phyloP scores from a whole-genome alignment of 1,284 basidiomycete genomes.

The Cryptococcus jaspeensis region DNA sequence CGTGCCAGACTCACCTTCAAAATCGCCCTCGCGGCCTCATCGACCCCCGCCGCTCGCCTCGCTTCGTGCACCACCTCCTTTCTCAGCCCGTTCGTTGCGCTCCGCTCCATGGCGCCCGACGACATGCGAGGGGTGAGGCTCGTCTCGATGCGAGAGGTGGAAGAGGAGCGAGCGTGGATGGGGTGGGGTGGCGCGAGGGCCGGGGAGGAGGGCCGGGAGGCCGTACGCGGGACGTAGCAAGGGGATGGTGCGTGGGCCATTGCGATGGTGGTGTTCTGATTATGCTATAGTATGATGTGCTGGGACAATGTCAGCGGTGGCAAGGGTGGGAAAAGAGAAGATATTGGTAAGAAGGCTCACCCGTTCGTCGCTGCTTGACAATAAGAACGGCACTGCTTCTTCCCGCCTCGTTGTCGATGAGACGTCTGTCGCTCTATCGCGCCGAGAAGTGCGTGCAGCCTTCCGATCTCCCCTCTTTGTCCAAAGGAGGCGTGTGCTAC shows the following conservation, averaged over 20 bases:
- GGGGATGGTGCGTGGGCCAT: slow-evolving; percentile 17
- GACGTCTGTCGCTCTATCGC: too few relatives aligned
- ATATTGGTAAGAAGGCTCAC: too few relatives aligned
- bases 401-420: too few relatives aligned
- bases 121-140: slow-evolving; percentile 3
- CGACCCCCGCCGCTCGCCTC: neutral
- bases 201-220: slow-evolving; percentile 11
- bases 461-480: too few relatives aligned
- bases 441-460: too few relatives aligned
- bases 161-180: slow-evolving; percentile 13
- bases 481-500: too few relatives aligned
- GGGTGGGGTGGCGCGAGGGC: slow-evolving; percentile 9
- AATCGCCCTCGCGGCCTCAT: slow-evolving; percentile 26
- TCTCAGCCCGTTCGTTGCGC: slow-evolving; percentile 17
- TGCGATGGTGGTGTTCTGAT: neutral
- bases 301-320: too few relatives aligned
- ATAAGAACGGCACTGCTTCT: too few relatives aligned
- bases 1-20: slow-evolving; percentile 32
- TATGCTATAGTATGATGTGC: too few relatives aligned
- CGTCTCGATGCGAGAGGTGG: slow-evolving; percentile 11
- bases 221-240: slow-evolving; percentile 15
- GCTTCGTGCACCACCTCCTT: slow-evolving; percentile 13
- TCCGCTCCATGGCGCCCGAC: slow-evolving; percentile 14
- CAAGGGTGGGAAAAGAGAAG: too few relatives aligned
- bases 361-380: too few relatives aligned